These are phyloP conservation scores for Fusarium algeriense DNA, from an alignment of 2,329 filamentous ascomycete genomes.

Conservation along the genomic window DNA sequence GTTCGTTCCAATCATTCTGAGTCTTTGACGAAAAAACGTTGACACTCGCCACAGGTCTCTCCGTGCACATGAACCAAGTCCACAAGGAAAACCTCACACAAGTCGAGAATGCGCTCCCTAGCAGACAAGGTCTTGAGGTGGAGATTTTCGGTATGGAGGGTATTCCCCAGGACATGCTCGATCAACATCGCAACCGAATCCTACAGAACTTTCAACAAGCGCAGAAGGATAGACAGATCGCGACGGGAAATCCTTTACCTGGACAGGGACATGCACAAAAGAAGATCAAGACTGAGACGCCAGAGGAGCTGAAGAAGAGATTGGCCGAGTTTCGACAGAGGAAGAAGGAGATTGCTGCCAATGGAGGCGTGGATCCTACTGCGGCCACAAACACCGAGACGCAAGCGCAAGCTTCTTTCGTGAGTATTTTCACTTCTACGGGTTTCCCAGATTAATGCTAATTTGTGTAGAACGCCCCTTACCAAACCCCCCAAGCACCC, in stretches of 20 bases:
- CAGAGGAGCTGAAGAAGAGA: constrained; percentile 83
- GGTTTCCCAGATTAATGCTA: constrained; percentile 15
- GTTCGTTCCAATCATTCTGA: constrained; percentile 60
- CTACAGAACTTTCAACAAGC: constrained; percentile 86
- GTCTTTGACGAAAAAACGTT: constrained; percentile 5
- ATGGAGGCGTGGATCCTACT: constrained; percentile 58
- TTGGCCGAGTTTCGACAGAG: constrained; percentile 81
- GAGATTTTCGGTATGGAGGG: constrained; percentile 99
- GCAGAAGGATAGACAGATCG: constrained; percentile 83
- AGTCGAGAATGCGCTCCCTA: constrained; percentile 92
- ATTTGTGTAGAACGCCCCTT: constrained; percentile 54
- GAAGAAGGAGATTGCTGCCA: constrained; percentile 67
- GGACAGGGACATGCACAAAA: constrained; percentile 68
- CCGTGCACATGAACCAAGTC: constrained; percentile 97
- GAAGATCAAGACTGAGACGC: constrained; percentile 78
- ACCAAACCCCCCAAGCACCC: constrained; percentile 42
- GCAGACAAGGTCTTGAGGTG: constrained; percentile 85
- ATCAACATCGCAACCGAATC: constrained; percentile 88
- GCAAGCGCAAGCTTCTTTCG: constrained; percentile 66
- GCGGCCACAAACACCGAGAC: constrained; percentile 56
- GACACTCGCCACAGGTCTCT: constrained; percentile 73
- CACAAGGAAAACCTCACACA: constrained; percentile 91
- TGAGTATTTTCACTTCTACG: constrained; percentile 57
- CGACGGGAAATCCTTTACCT: constrained; percentile 85
- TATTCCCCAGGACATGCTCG: constrained; percentile 85